Evolutionary conservation across 1,284 basidiomycete genomes (phyloP).

Genomic region (Sporisorium exsertum): DNA sequence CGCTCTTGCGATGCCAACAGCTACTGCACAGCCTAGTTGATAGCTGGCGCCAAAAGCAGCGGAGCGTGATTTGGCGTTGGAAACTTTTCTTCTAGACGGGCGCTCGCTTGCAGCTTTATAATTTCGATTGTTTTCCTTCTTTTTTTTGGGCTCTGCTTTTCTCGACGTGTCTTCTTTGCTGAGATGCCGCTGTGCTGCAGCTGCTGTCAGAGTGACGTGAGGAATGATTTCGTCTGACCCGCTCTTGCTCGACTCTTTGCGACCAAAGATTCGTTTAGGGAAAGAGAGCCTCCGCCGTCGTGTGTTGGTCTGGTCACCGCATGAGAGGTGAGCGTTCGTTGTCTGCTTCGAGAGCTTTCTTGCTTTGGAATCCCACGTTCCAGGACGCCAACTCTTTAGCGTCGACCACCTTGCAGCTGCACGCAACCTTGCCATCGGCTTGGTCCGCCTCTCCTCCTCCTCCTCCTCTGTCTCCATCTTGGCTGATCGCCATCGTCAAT

Average conservation of each 20-base stretch:
- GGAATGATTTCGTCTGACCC: no score
- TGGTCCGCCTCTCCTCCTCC: background rate
- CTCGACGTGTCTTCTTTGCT: background rate
- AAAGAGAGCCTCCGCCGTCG: no score
- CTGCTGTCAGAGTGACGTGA: no score
- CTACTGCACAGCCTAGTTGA: no score
- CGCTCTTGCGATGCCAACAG: no score
- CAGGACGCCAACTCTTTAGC: background rate
- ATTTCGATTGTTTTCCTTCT: background rate
- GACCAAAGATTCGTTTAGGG: no score
- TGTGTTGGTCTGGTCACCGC: background rate
- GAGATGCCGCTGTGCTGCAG: no score
- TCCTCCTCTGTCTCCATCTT: no score
- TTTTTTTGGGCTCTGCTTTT: background rate
- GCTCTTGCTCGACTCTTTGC: no score
- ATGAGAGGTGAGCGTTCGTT: no score
- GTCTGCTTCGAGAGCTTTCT: background rate
- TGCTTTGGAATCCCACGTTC: conserved; percentile 1
- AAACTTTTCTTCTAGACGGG: background rate
- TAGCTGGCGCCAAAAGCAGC: background rate
- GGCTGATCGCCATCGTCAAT: background rate
- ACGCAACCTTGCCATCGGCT: background rate
- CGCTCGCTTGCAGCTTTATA: background rate
- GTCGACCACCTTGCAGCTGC: background rate
- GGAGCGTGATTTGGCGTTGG: background rate